These are phyloP conservation scores for Gliomastix tumulicola DNA, from an alignment of 2,329 filamentous ascomycete genomes.

Conservation along the genomic window DNA sequence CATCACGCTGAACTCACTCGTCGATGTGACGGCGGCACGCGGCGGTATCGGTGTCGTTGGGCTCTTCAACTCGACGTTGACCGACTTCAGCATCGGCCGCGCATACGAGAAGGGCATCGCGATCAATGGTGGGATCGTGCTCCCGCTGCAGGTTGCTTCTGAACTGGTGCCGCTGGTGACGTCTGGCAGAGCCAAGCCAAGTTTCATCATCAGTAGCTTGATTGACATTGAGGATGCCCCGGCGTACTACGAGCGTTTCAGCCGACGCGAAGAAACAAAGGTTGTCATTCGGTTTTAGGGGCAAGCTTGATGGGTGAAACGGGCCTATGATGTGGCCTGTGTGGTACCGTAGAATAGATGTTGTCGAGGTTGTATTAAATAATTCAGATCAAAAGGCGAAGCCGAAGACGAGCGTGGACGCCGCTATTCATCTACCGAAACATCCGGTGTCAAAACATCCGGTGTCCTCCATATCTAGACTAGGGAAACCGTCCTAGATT, in stretches of 20 bases:
- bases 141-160: constrained; percentile 1
- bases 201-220: constrained; percentile 16
- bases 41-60: neutral
- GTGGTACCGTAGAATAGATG: too few relatives aligned
- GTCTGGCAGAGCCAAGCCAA: constrained; percentile 13
- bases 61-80: neutral
- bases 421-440: too few relatives aligned
- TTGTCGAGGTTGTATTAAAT: too few relatives aligned
- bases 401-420: too few relatives aligned
- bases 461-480: too few relatives aligned
- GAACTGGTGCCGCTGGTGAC: constrained; percentile 15
- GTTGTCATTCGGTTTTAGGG: constrained; percentile 4
- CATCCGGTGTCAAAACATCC: too few relatives aligned
- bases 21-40: neutral
- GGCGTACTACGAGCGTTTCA: constrained; percentile 15
- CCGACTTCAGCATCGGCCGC: neutral
- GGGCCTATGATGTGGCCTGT: too few relatives aligned
- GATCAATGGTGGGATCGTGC: neutral
- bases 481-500: too few relatives aligned
- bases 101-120: neutral
- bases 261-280: constrained; percentile 13
- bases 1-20: neutral
- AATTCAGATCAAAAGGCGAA: too few relatives aligned
- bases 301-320: too few relatives aligned
- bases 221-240: constrained; percentile 19